phyloP scores from a whole-genome alignment of 345 rosid genomes.

The Turnera subulata region DNA sequence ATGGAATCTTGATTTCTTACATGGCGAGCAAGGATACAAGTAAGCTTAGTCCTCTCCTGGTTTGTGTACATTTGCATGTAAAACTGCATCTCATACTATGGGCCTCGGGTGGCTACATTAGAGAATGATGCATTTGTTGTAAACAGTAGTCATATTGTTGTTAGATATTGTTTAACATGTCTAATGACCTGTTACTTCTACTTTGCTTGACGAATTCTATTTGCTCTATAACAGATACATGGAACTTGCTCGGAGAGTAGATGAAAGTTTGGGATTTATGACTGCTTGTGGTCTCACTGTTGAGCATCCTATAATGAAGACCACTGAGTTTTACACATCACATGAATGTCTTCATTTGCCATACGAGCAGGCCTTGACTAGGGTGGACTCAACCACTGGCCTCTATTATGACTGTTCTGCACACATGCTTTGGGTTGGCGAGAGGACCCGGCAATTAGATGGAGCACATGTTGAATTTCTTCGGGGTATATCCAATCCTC shows the following conservation, averaged over 20 bases:
- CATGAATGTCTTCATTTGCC: constrained; percentile 29
- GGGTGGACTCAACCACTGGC: constrained; percentile 30
- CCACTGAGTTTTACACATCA: constrained; percentile 31
- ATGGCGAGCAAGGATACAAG: constrained; percentile 31
- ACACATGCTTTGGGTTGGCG: constrained; percentile 32
- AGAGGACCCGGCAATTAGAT: constrained; percentile 29
- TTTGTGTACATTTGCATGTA: no score
- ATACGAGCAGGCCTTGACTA: constrained; percentile 27
- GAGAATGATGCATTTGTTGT: no score
- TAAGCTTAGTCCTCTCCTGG: not conserved
- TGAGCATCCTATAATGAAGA: constrained; percentile 27
- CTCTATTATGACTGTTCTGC: constrained; percentile 27
- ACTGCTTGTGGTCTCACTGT: constrained; percentile 26
- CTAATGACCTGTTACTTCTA: no score
- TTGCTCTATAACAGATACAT: constrained; percentile 17
- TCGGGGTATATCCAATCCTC: constrained; percentile 28
- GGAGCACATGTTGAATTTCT: constrained; percentile 33
- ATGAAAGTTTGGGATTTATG: constrained; percentile 31
- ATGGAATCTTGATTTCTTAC: constrained; percentile 31
- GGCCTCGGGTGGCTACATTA: no score
- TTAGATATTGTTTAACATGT: no score
- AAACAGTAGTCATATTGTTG: no score
- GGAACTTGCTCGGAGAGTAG: constrained; percentile 21
- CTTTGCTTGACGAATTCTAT: no score
- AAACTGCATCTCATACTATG: no score